Evolutionary conservation across 768 basidiomycete genomes (phyloP).

Genomic region (Serpula lacrymans): DNA sequence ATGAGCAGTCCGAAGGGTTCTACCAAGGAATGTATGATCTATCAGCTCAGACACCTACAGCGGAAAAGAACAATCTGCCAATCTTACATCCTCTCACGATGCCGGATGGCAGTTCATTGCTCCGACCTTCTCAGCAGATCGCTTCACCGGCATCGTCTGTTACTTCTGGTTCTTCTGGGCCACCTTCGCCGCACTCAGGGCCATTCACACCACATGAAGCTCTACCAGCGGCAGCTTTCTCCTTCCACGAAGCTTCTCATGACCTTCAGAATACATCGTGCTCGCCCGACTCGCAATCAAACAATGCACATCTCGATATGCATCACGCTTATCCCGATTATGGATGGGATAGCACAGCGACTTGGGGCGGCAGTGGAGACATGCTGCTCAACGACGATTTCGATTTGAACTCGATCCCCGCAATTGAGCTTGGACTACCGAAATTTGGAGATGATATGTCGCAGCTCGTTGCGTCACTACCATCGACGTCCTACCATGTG

Average conservation of each 20-base stretch:
- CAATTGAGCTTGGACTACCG: conserved; percentile 56
- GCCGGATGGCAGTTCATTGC: conserved; percentile 30
- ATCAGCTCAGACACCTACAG: not conserved
- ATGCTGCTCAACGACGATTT: conserved; percentile 60
- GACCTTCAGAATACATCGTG: conserved; percentile 9
- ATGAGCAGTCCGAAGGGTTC: conserved; percentile 44
- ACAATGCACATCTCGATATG: conserved; percentile 12
- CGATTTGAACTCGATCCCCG: conserved; percentile 61
- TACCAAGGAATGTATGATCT: conserved; percentile 45
- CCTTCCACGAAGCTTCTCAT: conserved; percentile 18
- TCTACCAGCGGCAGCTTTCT: conserved; percentile 14
- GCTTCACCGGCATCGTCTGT: conserved; percentile 49
- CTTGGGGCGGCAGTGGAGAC: conserved; percentile 34
- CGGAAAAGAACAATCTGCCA: conserved; percentile 11
- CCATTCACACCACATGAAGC: conserved; percentile 45
- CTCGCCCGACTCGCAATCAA: conserved; percentile 9
- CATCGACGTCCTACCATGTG: conserved; percentile 14
- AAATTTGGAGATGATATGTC: conserved; percentile 36
- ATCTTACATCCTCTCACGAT: conserved; percentile 44
- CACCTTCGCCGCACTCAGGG: conserved; percentile 45
- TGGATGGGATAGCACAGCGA: conserved; percentile 27
- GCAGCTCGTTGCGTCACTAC: conserved; percentile 4
- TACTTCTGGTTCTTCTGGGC: conserved; percentile 45
- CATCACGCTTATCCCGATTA: conserved; percentile 28
- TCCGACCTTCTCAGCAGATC: conserved; percentile 43